These are phyloP conservation scores for Phytophthora pini DNA, from an alignment of 352 stramenopile genomes.

Conservation along the genomic window DNA sequence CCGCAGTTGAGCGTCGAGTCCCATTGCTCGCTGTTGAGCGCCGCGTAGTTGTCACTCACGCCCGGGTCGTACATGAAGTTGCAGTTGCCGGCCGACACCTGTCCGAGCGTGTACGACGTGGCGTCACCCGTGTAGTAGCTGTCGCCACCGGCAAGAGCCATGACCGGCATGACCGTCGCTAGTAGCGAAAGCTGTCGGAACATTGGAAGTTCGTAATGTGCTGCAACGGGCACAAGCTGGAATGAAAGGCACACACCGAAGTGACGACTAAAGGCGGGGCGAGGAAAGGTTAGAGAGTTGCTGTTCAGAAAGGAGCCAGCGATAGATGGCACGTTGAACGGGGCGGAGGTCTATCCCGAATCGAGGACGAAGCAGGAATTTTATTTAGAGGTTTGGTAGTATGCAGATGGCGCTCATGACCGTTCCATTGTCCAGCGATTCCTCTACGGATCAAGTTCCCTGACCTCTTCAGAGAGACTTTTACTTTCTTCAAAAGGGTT, in stretches of 20 bases:
- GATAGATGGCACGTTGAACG: constrained; percentile 5
- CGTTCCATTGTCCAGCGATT: constrained; percentile 4
- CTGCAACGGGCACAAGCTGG: constrained; percentile 16
- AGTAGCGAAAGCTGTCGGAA: constrained; percentile 26
- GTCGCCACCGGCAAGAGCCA: constrained; percentile 21
- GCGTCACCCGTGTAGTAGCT: constrained; percentile 52
- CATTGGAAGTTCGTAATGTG: constrained; percentile 27
- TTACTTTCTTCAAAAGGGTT: not conserved
- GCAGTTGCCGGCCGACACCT: constrained; percentile 53
- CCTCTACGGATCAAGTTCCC: constrained; percentile 20
- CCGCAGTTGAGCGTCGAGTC: constrained; percentile 60
- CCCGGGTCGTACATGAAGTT: constrained; percentile 64
- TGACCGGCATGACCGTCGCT: constrained; percentile 14
- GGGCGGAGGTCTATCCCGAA: not conserved
- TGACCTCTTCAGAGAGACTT: not conserved
- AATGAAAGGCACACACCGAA: constrained; percentile 15
- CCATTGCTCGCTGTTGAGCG: constrained; percentile 67
- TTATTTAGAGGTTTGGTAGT: not conserved
- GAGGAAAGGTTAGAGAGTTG: constrained; percentile 15
- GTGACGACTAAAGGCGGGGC: constrained; percentile 13
- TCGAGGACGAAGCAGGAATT: constrained; percentile 9
- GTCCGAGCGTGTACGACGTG: constrained; percentile 49
- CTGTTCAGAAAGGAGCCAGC: constrained; percentile 25
- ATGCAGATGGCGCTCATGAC: constrained; percentile 2
- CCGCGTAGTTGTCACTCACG: constrained; percentile 58